Evolutionary conservation across 257 asterid species (phyloP).

Genomic region (Fraxinus excelsior): DNA sequence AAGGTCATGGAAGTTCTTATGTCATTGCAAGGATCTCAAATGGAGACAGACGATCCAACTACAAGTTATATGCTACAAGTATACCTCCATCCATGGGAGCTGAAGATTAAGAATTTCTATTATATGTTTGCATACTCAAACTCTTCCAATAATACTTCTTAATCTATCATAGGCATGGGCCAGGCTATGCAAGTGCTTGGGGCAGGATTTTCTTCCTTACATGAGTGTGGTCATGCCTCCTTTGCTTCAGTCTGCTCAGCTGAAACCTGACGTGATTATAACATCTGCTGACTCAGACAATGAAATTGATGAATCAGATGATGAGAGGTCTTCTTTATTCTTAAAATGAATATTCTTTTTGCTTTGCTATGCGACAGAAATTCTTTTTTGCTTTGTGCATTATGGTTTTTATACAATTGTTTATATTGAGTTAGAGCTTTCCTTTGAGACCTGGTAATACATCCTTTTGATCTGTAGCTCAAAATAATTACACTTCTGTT

Average conservation of each 20-base stretch:
- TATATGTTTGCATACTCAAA: conserved; percentile 8
- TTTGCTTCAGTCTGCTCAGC: conserved; percentile 88
- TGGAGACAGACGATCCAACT: conserved; percentile 94
- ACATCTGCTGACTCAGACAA: conserved; percentile 85
- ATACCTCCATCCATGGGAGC: conserved; percentile 26
- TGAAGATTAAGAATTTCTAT: conserved; percentile 16
- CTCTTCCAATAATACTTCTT: conserved; percentile 5
- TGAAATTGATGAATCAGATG: conserved; percentile 82
- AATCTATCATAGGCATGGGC: conserved; percentile 80
- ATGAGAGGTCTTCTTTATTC: conserved; percentile 59
- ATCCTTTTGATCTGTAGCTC: conserved; percentile 7
- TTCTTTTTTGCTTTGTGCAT: not conserved
- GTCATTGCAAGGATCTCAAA: conserved; percentile 91
- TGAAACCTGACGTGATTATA: conserved; percentile 87
- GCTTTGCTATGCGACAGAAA: not conserved
- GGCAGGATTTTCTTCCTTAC: conserved; percentile 95
- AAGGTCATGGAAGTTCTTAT: conserved; percentile 94
- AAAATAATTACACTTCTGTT: not conserved
- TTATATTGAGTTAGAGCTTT: conserved; percentile 13
- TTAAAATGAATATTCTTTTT: conserved; percentile 1
- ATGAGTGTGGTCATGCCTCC: conserved; percentile 97
- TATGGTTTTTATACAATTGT: conserved; percentile 4
- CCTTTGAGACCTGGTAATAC: not conserved
- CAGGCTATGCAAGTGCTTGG: conserved; percentile 94
- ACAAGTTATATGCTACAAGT: conserved; percentile 96